Conservation (phyloP, 441 rosid genomes). For the Raphanus hybrid region DNA sequence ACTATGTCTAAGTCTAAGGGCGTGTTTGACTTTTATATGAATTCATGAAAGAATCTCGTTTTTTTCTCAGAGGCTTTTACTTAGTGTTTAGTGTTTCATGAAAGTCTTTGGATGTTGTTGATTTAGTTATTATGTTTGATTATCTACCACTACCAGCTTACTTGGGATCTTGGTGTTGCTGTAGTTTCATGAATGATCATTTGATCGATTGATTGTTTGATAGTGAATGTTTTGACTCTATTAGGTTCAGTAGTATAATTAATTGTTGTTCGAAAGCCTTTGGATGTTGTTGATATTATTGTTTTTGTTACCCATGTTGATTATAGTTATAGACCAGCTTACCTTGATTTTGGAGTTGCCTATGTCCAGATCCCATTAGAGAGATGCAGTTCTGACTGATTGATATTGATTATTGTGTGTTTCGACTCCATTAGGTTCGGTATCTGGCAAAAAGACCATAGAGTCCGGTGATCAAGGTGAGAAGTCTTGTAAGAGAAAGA, state of each 20-base stretch:
- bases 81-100: not conserved
- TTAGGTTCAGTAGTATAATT: too few species aligned
- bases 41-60: constrained; percentile 1
- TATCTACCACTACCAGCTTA: not conserved
- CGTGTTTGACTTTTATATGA: not conserved
- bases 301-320: too few species aligned
- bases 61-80: constrained; percentile 8
- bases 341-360: not conserved
- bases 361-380: not conserved
- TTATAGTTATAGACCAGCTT: too few species aligned
- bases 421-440: constrained; percentile 48
- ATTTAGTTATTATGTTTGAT: constrained; percentile 3
- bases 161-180: not conserved
- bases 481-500: constrained; percentile 74
- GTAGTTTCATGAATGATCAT: too few species aligned
- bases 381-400: not conserved
- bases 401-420: constrained; percentile 26
- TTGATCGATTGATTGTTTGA: too few species aligned
- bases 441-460: constrained; percentile 45
- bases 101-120: not conserved
- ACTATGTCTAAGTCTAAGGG: not conserved
- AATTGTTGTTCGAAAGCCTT: too few species aligned
- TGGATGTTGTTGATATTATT: too few species aligned
- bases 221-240: too few species aligned
- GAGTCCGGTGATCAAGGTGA: constrained; percentile 46